Base-by-base conservation (phyloP, 371 early-diverging fungal genomes). In the Circinella umbellata region DNA sequence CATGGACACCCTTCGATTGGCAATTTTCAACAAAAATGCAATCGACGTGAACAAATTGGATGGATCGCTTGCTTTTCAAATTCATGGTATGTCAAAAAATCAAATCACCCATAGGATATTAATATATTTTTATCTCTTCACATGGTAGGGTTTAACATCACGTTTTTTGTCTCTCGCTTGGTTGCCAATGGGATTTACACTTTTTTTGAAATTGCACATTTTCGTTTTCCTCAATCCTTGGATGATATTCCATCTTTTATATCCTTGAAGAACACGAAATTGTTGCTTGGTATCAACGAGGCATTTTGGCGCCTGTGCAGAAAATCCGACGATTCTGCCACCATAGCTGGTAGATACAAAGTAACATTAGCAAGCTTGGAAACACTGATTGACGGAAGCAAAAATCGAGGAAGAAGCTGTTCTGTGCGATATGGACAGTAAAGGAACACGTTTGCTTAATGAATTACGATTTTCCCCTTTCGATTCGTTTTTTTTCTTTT, bases 11-110 rank as follows among this genome's bases (percentile, higher is more conserved):
- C 67, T 79, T 51, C 70, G 72, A 14, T 53, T 79, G 64, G 72
- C 70, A 13, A 69, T 69, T 15, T 72, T 79, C 49, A 73, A 62
- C 64, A 79, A 79, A 65, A 72, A 76, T 67, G 69, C 75, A 6
- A 74, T 79, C 68, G 79, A 76, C 66, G 66, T 68, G 27, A 65
- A 71, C 64, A 62, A 70, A 53, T 42, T 79, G 54, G 72, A 73
- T 54, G 63, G 69, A 13, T 17, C 65, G 15, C 17, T 75, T 18
- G 75, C 67, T 18, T 71, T 75, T 54, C 69, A 75, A 68, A 71
- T 71, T 64, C 74, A 73, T 67, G 74, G 70, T 73, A 68, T n/a
- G n/a, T n/a, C n/a, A n/a, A 67, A 15, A 35, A 18, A 27, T 4
- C 39, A n/a, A n/a, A 4, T 39, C 39, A 4, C 39, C 39, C 39